A percentile compares a stretch with the other conserved stretches of the same genome.
phyloP scores from a whole-genome alignment of 768 basidiomycete species.

The Rhodotorula paludigena region DNA sequence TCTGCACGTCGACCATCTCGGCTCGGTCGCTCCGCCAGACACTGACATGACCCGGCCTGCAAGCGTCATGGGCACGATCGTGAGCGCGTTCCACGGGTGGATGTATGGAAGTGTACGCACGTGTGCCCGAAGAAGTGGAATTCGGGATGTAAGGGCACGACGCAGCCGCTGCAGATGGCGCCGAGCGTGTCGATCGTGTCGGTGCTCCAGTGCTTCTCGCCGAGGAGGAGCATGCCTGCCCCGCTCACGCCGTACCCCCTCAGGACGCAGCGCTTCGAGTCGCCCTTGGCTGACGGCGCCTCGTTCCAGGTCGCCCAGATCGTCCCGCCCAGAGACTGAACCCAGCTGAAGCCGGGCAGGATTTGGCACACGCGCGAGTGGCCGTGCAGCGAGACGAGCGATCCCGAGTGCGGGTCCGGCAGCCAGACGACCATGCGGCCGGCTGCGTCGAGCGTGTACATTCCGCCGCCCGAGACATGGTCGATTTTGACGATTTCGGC shows the following conservation, averaged over 20 bases:
- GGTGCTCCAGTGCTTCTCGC: not conserved
- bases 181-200: not conserved
- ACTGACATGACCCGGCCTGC: constrained; percentile 22
- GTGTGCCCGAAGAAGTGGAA: constrained; percentile 19
- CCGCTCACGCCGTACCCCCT: constrained; percentile 5
- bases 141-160: not conserved
- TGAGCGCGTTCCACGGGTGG: no score
- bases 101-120: not conserved
- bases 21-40: not conserved
- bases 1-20: not conserved
- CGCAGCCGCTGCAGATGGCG: not conserved
- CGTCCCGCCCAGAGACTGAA: not conserved
- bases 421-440: constrained; percentile 28
- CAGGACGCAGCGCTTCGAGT: not conserved
- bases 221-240: not conserved
- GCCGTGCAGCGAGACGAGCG: constrained; percentile 9
- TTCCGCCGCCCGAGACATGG: not conserved
- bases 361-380: constrained; percentile 4
- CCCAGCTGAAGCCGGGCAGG: not conserved
- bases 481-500: not conserved
- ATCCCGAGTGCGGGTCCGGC: not conserved
- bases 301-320: constrained; percentile 3
- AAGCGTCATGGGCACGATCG: no score
- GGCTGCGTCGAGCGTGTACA: constrained; percentile 19
- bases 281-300: not conserved